A percentile compares a stretch with the other conserved stretches of the same genome.
These are phyloP conservation scores for Agaricus sinodeliciosus DNA, from an alignment of 768 basidiomycete genomes.

Conservation along the genomic window DNA sequence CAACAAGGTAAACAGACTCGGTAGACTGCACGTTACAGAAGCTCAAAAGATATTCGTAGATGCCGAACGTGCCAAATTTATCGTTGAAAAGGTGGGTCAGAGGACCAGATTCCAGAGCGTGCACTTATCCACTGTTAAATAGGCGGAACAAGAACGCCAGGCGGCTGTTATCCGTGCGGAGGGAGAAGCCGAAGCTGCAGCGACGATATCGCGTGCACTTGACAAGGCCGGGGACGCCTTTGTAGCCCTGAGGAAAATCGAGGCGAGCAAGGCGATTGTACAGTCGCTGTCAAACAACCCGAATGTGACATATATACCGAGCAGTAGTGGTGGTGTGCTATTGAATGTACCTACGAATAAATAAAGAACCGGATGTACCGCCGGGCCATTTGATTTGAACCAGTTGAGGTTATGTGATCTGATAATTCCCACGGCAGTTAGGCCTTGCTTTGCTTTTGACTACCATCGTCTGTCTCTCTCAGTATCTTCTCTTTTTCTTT, in stretches of 20 bases:
- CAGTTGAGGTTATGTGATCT: conserved; percentile 19
- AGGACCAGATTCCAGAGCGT: not conserved
- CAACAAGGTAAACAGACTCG: conserved; percentile 70
- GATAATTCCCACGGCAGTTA: conserved; percentile 34
- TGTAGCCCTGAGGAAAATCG: conserved; percentile 91
- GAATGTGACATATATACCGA: conserved; percentile 89
- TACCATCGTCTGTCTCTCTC: conserved; percentile 40
- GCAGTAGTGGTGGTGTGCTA: conserved; percentile 70
- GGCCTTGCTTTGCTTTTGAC: conserved; percentile 36
- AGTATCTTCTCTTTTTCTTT: conserved; percentile 43
- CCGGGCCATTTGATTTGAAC: no score
- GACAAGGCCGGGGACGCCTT: conserved; percentile 96
- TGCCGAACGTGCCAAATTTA: conserved; percentile 97
- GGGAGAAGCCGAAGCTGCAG: conserved; percentile 96
- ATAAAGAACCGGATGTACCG: conserved; percentile 18
- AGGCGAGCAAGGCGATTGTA: conserved; percentile 96
- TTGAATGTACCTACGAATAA: conserved; percentile 70
- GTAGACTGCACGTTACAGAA: not conserved
- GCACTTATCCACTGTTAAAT: conserved; percentile 12
- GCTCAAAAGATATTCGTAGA: conserved; percentile 39
- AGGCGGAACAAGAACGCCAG: conserved; percentile 99
- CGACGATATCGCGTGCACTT: conserved; percentile 85
- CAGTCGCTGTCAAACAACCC: conserved; percentile 70
- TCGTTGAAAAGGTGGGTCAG: conserved; percentile 84
- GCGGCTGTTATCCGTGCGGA: conserved; percentile 97